Evolutionary conservation across 768 basidiomycete genomes (phyloP).

Genomic region (Russula griseocarnosa): DNA sequence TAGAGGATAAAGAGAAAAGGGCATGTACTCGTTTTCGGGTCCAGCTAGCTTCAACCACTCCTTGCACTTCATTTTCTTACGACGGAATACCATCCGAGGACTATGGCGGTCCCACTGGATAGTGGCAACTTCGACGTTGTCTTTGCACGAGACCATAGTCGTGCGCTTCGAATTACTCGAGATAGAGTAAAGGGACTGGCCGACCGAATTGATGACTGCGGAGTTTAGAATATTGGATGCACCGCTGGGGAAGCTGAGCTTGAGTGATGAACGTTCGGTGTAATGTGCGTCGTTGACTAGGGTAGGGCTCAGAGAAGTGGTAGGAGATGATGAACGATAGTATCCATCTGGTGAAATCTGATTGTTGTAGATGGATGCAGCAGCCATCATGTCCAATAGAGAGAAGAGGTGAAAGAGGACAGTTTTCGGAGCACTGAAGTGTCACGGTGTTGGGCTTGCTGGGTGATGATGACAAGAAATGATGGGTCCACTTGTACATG

Average conservation of each 20-base stretch:
- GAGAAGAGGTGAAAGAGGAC: no score
- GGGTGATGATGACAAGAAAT: neutral
- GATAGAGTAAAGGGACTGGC: neutral
- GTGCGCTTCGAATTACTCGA: constrained; percentile 9
- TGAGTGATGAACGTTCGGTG: no score
- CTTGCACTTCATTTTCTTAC: constrained; percentile 12
- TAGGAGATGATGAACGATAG: neutral
- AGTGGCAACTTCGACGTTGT: constrained; percentile 9
- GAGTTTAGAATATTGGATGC: no score
- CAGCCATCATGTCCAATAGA: no score
- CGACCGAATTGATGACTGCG: no score
- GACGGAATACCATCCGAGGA: constrained; percentile 10
- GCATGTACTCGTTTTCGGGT: constrained; percentile 2
- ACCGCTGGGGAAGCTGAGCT: no score
- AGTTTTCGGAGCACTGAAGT: no score
- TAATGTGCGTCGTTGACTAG: neutral
- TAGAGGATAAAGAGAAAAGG: no score
- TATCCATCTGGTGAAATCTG: neutral
- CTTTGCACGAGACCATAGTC: neutral
- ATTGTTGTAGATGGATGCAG: no score
- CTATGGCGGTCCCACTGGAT: constrained; percentile 13
- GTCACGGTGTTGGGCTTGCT: no score
- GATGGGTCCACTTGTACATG: no score
- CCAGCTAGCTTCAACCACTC: constrained; percentile 11
- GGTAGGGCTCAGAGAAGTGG: neutral